Conservation (phyloP, 352 stramenopile species). For the Peronosclerospora sorghi region DNA sequence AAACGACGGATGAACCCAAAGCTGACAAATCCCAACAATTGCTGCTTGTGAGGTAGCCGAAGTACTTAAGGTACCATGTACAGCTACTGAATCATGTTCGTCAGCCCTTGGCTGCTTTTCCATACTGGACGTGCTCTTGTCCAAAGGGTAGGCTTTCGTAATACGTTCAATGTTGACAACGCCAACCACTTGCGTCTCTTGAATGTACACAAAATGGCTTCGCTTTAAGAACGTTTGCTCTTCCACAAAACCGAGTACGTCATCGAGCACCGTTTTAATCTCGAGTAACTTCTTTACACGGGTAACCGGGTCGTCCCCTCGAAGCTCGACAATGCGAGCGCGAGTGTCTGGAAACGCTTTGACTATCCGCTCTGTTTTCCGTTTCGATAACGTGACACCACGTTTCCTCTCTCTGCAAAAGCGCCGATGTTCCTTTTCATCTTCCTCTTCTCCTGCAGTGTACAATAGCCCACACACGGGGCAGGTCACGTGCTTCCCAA, state of each 20-base stretch:
- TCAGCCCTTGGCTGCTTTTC: neutral
- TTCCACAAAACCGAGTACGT: conserved; percentile 54
- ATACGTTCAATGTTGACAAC: conserved; percentile 52
- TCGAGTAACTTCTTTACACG: conserved; percentile 69
- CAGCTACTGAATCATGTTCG: conserved; percentile 1
- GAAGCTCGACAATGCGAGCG: conserved; percentile 56
- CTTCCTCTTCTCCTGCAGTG: conserved; percentile 52
- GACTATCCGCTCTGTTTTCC: conserved; percentile 53
- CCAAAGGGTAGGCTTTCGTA: conserved; percentile 27
- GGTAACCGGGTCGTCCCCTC: conserved; percentile 29
- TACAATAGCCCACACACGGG: conserved; percentile 57
- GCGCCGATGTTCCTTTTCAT: conserved; percentile 55
- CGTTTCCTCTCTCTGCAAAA: conserved; percentile 39
- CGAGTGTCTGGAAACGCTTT: conserved; percentile 29
- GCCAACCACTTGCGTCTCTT: conserved; percentile 45
- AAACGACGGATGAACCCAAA: conserved; percentile 56
- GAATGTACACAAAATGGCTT: conserved; percentile 49
- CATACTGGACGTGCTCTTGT: conserved; percentile 9
- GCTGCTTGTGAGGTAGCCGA: conserved; percentile 15
- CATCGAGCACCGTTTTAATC: conserved; percentile 57
- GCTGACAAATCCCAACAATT: conserved; percentile 50
- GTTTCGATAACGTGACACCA: conserved; percentile 45
- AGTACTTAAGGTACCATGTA: conserved; percentile 8
- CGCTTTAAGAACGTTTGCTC: conserved; percentile 38
- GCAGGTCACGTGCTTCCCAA: conserved; percentile 54